phyloP scores from a whole-genome alignment of 1,284 basidiomycete species.

The Trametes sp. region DNA sequence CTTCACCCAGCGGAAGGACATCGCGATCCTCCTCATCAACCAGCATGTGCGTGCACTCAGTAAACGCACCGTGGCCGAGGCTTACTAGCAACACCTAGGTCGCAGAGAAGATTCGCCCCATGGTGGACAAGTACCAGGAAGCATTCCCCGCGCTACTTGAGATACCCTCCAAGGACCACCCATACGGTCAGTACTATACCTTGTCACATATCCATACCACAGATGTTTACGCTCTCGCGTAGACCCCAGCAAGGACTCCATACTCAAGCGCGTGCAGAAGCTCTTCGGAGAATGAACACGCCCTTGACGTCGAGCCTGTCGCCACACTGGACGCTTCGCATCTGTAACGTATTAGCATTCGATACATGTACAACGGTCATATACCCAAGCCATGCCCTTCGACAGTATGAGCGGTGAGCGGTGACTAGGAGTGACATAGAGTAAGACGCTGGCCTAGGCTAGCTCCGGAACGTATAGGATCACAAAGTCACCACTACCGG shows the following conservation, averaged over 20 bases:
- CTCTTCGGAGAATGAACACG: constrained; percentile 84
- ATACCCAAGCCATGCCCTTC: constrained; percentile 17
- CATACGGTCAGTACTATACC: constrained; percentile 67
- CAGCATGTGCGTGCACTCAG: constrained; percentile 77
- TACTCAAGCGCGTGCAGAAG: constrained; percentile 97
- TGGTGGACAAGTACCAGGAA: constrained; percentile 94
- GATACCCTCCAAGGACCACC: constrained; percentile 96
- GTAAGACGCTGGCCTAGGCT: background rate
- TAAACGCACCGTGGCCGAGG: background rate
- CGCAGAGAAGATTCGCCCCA: constrained; percentile 95
- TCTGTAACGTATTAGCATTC: constrained; percentile 30
- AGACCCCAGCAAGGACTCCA: constrained; percentile 98
- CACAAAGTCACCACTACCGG: constrained; percentile 23
- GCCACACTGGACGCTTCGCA: constrained; percentile 18
- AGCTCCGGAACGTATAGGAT: background rate
- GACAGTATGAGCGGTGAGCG: constrained; percentile 24
- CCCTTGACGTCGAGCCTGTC: background rate
- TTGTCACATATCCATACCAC: background rate
- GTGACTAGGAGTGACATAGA: constrained; percentile 16
- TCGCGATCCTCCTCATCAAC: constrained; percentile 96
- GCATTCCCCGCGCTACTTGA: constrained; percentile 97
- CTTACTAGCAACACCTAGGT: constrained; percentile 60
- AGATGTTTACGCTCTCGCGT: constrained; percentile 25
- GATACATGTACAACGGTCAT: constrained; percentile 34
- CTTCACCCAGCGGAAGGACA: constrained; percentile 91